These are phyloP conservation scores for Casuarina glauca DNA, from an alignment of 306 rosid genomes.

Conservation along the genomic window DNA sequence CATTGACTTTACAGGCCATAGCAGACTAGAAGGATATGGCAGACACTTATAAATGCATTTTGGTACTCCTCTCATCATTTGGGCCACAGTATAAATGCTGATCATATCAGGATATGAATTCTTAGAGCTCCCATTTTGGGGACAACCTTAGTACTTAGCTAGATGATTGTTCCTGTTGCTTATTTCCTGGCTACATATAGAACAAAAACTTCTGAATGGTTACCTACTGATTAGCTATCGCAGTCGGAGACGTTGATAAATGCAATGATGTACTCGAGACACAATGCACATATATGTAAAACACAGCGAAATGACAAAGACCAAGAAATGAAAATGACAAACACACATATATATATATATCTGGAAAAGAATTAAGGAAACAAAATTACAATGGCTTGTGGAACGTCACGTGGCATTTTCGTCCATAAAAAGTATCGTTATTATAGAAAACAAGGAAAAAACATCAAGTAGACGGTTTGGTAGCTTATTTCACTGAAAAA, in stretches of 20 bases:
- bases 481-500: not conserved
- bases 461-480: not conserved
- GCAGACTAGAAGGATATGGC: not conserved
- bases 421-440: not conserved
- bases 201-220: no score
- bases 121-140: conserved; percentile 4
- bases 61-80: not conserved
- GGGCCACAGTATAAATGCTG: not conserved
- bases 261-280: no score
- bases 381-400: not conserved
- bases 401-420: not conserved
- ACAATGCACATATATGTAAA: not conserved
- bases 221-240: not conserved
- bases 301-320: not conserved
- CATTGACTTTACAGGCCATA: not conserved
- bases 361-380: not conserved
- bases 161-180: not conserved
- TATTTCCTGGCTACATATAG: not conserved
- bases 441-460: not conserved
- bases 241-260: no score
- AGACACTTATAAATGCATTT: not conserved
- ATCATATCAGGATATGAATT: not conserved
- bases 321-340: not conserved
- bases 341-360: not conserved
- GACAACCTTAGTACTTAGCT: conserved; percentile 7